Base-by-base conservation (phyloP, 148 eudicot species). In the Camellia japonica region DNA sequence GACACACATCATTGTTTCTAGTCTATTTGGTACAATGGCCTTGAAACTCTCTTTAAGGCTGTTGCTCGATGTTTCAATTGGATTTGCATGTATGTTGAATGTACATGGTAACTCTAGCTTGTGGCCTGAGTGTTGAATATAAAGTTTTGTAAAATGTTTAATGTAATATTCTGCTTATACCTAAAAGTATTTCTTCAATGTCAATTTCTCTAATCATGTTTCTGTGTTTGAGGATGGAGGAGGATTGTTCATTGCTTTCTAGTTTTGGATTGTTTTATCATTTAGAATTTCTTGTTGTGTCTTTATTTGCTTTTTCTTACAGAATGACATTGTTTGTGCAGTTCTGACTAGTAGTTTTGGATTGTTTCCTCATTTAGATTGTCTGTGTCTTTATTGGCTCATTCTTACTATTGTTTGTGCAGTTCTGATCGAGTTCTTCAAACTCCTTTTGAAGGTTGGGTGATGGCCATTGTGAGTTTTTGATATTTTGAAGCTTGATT, bases 381-480 rank as follows among this genome's bases (percentile, higher is more conserved):
- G 64, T n/a, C 3, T 42, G 42, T 73, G 46, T n/a, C 16, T 82
- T 13, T 65, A 23, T 55, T 76, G 47, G 70, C 80, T 54, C 23
- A 68, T 77, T 60, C 78, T 71, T 19, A 78, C 20, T 43, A 69
- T 82, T 44, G n/a, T 80, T 56, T 76, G 19, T 85, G 85, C 97
- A 95, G 97, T 83, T 95, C 97, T 69, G 99, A 93, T 86, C 93
- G 75, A 64, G 99, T 95, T 85, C 91, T 95, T 84, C 93, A 93
- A 84, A 89, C 99, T 81, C 93, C 97, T 73, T 78, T 93, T 30
- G 90, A 90, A 87, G 99, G 98, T 80, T 96, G 95, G 99, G 66
- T 96, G 85, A 96, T 96, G 99, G 98, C 98, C 79, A 89, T 96
- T 83, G 99, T 96, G 88, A 93, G 99, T 90, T 84, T 70, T 81